A percentile compares a stretch with the other conserved stretches of the same genome.
These are phyloP conservation scores for Cystobasidium ongulense DNA, from an alignment of 768 basidiomycete species.

Conservation along the genomic window DNA sequence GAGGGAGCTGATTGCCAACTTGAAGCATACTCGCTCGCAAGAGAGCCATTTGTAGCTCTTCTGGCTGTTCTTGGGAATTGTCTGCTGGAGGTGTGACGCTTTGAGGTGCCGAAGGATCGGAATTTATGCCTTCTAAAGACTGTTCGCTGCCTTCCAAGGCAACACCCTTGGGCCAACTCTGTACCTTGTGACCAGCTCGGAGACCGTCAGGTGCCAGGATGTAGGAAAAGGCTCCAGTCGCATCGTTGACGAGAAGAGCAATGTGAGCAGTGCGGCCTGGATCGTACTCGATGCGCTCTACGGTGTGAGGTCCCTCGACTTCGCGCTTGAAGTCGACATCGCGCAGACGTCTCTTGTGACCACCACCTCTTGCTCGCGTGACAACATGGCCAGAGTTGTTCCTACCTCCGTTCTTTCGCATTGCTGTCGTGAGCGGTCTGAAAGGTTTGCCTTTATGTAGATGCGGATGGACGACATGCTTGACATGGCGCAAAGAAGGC, in stretches of 20 bases:
- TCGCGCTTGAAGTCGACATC: conserved; percentile 73
- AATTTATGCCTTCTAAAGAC: neutral
- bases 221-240: conserved; percentile 60
- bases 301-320: conserved; percentile 74
- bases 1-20: conserved; percentile 84
- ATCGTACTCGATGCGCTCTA: conserved; percentile 93
- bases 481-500: conserved; percentile 76
- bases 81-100: conserved; percentile 33
- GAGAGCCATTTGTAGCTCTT: conserved; percentile 33
- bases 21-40: conserved; percentile 75
- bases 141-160: conserved; percentile 24
- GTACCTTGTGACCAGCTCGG: conserved; percentile 75
- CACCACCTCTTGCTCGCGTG: conserved; percentile 80
- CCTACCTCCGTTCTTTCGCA: conserved; percentile 77
- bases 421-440: conserved; percentile 67
- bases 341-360: conserved; percentile 77
- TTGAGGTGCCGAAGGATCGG: conserved; percentile 38
- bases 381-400: conserved; percentile 76
- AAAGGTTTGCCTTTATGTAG: conserved; percentile 78
- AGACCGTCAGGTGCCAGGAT: conserved; percentile 86
- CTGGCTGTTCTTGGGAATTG: conserved; percentile 25
- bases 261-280: conserved; percentile 90
- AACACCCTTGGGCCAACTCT: conserved; percentile 59
- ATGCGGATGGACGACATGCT: conserved; percentile 71
- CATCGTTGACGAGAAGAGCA: conserved; percentile 66